Conservation (phyloP, 2,329 filamentous ascomycete genomes). For the Cercospora citrullina region DNA sequence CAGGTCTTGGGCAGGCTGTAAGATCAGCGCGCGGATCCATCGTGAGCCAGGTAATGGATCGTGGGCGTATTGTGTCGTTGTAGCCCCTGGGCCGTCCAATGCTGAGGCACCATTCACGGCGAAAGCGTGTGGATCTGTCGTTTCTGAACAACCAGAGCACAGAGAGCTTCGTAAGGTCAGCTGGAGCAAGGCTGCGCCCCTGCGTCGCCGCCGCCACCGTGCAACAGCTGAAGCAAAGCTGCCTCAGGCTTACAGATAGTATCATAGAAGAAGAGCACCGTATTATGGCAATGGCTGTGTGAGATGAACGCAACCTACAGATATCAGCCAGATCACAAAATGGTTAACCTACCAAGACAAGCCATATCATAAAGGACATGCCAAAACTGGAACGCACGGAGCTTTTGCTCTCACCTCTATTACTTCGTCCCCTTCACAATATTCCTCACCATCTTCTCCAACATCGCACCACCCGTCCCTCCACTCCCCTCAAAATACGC, state of each 20-base stretch:
- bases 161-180: no score
- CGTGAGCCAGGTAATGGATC: not conserved
- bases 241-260: not conserved
- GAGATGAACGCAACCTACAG: no score
- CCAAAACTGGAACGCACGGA: no score
- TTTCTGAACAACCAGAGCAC: not conserved
- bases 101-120: not conserved
- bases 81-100: no score
- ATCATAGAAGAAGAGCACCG: no score
- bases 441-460: conserved; percentile 59
- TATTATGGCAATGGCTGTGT: no score
- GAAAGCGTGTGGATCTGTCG: not conserved
- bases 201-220: not conserved
- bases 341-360: not conserved
- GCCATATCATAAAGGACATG: not conserved
- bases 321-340: not conserved
- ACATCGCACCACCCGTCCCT: conserved; percentile 51
- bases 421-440: conserved; percentile 54
- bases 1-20: not conserved
- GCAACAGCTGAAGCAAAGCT: not conserved
- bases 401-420: not conserved
- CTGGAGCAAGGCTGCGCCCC: not conserved
- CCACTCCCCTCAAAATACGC: conserved; percentile 69
- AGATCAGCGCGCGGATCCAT: not conserved
- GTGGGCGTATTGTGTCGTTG: not conserved